phyloP scores from a whole-genome alignment of 371 early-diverging fungal genomes.

The Apophysomyces ossiformis region DNA sequence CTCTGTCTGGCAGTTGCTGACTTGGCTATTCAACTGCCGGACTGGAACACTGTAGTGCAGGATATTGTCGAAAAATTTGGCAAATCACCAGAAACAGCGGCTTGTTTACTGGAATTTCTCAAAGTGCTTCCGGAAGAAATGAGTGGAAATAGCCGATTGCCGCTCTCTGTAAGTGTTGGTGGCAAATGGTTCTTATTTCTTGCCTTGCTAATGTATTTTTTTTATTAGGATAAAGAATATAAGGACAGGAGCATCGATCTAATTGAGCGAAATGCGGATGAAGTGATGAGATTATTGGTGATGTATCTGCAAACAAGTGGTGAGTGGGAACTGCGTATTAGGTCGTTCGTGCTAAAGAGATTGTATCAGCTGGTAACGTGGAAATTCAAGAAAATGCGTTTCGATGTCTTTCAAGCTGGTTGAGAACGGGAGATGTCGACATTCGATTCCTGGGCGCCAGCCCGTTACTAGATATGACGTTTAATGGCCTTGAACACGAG shows the following conservation, averaged over 20 bases:
- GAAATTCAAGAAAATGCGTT: constrained; percentile 70
- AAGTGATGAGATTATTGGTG: constrained; percentile 68
- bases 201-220: not conserved
- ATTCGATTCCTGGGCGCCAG: constrained; percentile 64
- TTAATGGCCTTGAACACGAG: constrained; percentile 71
- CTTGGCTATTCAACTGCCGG: constrained; percentile 80
- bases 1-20: constrained; percentile 87
- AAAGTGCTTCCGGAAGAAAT: constrained; percentile 91
- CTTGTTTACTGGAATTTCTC: constrained; percentile 79
- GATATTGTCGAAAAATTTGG: constrained; percentile 70
- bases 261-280: constrained; percentile 65
- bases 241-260: constrained; percentile 60
- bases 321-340: constrained; percentile 25
- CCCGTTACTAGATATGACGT: constrained; percentile 74
- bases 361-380: constrained; percentile 43
- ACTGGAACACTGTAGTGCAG: constrained; percentile 83
- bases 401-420: constrained; percentile 82
- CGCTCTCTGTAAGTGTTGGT: constrained; percentile 58
- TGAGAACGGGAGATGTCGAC: constrained; percentile 82
- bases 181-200: not conserved
- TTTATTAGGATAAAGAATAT: constrained; percentile 64
- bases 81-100: constrained; percentile 56
- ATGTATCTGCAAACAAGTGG: constrained; percentile 72
- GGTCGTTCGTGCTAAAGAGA: constrained; percentile 5
- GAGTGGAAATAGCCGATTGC: constrained; percentile 65